These are phyloP conservation scores for Colletotrichum navitas DNA, from an alignment of 2,329 filamentous ascomycete genomes.

Conservation along the genomic window DNA sequence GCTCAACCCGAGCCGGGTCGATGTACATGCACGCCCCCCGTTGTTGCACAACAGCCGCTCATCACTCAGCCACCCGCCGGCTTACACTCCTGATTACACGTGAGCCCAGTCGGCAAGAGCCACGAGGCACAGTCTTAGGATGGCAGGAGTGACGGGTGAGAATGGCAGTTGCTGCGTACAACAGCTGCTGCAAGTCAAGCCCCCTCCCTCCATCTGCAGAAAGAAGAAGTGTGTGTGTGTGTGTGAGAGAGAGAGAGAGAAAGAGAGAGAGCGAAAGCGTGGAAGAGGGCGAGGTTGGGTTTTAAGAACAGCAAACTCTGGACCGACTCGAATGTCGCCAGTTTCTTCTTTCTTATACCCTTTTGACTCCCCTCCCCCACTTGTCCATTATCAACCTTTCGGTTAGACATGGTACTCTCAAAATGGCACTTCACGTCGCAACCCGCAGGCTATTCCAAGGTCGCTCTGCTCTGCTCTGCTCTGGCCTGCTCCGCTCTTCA, in stretches of 20 bases:
- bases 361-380: conserved; percentile 3
- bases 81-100: conserved; percentile 7
- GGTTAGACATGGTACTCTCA: conserved; percentile 26
- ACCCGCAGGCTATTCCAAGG: conserved; percentile 1
- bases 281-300: not conserved
- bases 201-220: not conserved
- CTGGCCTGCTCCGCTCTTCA: conserved; percentile 4
- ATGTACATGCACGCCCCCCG: not conserved
- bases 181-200: conserved; percentile 1
- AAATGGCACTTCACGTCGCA: conserved; percentile 28
- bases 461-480: conserved; percentile 4
- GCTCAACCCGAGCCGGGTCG: conserved; percentile 7
- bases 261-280: not conserved
- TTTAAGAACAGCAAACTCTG: conserved; percentile 21
- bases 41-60: conserved; percentile 6
- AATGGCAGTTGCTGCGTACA: not conserved
- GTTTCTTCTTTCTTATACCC: conserved; percentile 15
- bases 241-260: not conserved
- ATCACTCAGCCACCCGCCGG: conserved; percentile 7
- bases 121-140: not conserved
- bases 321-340: conserved; percentile 1
- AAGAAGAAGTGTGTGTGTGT: not conserved
- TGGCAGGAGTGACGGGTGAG: not conserved
- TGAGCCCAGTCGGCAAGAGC: conserved; percentile 7
- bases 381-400: conserved; percentile 17